phyloP scores from a whole-genome alignment of 148 eudicot genomes.

The Cornus kousa region DNA sequence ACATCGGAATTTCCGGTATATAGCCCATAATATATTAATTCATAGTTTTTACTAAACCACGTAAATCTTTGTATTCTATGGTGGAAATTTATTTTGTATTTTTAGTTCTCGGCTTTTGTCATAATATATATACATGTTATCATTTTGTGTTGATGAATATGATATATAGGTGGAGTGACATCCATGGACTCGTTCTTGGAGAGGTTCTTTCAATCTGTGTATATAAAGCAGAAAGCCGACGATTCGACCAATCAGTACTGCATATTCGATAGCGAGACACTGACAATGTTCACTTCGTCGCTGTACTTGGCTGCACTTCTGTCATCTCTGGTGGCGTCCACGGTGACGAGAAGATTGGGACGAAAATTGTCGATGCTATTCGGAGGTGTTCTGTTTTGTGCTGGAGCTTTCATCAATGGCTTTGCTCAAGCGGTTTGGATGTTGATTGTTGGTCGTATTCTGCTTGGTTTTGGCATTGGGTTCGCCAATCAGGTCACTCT shows the following conservation, averaged over 20 bases:
- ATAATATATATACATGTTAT: too few species aligned
- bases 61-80: too few species aligned
- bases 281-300: conserved; percentile 40
- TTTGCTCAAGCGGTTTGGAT: conserved; percentile 26
- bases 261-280: conserved; percentile 28
- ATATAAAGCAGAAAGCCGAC: conserved; percentile 9
- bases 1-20: conserved; percentile 22
- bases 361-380: conserved; percentile 28
- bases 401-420: conserved; percentile 28
- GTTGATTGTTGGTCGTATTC: conserved; percentile 38
- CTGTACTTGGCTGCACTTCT: conserved; percentile 34
- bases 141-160: too few species aligned
- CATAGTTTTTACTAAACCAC: too few species aligned
- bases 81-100: too few species aligned
- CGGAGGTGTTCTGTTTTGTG: conserved; percentile 34
- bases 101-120: too few species aligned
- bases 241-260: conserved; percentile 32
- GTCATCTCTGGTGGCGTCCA: conserved; percentile 31
- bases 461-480: conserved; percentile 45
- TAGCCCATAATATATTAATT: too few species aligned
- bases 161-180: conserved; percentile 41
- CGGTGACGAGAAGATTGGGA: conserved; percentile 26
- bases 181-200: conserved; percentile 40
- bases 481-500: conserved; percentile 39
- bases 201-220: conserved; percentile 37